phyloP scores from a whole-genome alignment of 306 rosid species.

The Gastrolobium bilobum region DNA sequence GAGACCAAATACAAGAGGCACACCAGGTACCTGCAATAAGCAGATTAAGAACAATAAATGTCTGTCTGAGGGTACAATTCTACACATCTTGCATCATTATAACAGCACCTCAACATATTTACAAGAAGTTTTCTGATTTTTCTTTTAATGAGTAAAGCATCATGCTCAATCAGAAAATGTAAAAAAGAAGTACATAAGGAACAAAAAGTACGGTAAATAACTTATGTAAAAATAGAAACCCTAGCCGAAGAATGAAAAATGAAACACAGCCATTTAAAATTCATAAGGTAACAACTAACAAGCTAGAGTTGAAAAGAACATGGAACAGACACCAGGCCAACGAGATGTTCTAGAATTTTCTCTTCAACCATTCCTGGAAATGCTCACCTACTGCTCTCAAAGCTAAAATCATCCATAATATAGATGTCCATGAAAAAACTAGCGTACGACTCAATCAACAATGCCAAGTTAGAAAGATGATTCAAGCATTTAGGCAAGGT shows the following conservation, averaged over 20 bases:
- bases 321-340: neutral
- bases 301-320: neutral
- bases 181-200: neutral
- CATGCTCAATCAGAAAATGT: slow-evolving; percentile 5
- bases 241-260: neutral
- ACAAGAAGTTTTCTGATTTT: neutral
- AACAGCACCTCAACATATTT: neutral
- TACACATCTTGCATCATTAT: neutral
- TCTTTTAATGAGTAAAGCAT: neutral
- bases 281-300: neutral
- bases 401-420: neutral
- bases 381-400: neutral
- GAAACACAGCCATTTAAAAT: neutral
- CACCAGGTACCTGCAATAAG: slow-evolving; percentile 77
- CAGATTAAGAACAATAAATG: slow-evolving; percentile 31
- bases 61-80: slow-evolving; percentile 1
- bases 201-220: neutral
- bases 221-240: neutral
- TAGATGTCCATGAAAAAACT: neutral
- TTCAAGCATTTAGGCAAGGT: slow-evolving; percentile 23
- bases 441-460: neutral
- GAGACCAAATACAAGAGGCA: slow-evolving; percentile 75
- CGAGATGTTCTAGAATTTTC: neutral
- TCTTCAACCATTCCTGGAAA: neutral
- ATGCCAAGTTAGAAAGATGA: neutral